Evolutionary conservation across 73 alveolate species (phyloP).

Genomic region (Paramecium biaurelia): DNA sequence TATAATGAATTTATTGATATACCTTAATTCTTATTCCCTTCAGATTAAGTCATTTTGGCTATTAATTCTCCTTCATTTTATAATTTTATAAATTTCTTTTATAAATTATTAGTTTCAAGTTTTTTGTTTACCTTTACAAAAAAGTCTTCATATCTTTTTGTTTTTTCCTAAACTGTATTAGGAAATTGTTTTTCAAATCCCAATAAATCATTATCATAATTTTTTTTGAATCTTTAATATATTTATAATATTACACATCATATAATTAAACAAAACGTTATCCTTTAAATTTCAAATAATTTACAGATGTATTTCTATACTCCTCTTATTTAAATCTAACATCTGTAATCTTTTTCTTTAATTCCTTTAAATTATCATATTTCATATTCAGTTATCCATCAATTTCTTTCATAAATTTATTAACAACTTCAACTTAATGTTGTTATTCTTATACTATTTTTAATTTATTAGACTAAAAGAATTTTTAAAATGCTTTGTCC

Average conservation of each 20-base stretch:
- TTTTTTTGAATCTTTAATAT: background rate
- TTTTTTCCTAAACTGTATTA: background rate
- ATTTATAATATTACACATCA: background rate
- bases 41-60: background rate
- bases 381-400: background rate
- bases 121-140: background rate
- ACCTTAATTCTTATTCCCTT: background rate
- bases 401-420: background rate
- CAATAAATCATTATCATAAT: background rate
- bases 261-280: background rate
- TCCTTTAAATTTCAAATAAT: background rate
- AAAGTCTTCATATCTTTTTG: background rate
- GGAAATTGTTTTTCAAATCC: slow-evolving; percentile 4
- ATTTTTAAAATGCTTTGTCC: background rate
- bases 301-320: background rate
- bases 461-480: background rate
- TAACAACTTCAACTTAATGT: background rate
- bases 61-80: slow-evolving; percentile 30
- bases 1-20: background rate
- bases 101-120: background rate
- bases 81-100: background rate
- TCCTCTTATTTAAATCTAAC: background rate
- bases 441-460: background rate
- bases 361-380: background rate
- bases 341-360: background rate